Percentiles rank a stretch among this genome's conserved stretches.
phyloP scores from a whole-genome alignment of 2,329 filamentous ascomycete species.

The Cercospora zeae-maydis region DNA sequence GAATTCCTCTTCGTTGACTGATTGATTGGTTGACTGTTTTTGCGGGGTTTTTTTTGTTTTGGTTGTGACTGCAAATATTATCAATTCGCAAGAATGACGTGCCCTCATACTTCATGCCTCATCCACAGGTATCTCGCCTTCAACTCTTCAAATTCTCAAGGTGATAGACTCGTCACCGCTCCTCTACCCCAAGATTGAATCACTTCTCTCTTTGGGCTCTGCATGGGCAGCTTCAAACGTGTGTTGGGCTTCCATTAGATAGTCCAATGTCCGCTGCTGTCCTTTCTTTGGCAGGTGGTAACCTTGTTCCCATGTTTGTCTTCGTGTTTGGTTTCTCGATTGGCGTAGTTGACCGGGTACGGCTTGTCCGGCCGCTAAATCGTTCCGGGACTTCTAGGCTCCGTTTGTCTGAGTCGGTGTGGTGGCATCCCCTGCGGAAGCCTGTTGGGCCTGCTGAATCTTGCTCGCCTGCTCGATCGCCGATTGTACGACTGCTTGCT shows the following conservation, averaged over 20 bases:
- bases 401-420: conserved; percentile 7
- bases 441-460: conserved; percentile 38
- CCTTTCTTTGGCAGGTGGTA: neutral
- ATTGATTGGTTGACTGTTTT: neutral
- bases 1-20: neutral
- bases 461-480: conserved; percentile 70
- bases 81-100: neutral
- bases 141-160: neutral
- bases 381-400: neutral
- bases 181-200: neutral
- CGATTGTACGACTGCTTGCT: conserved; percentile 74
- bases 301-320: neutral
- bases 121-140: neutral
- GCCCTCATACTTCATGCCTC: neutral
- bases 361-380: neutral
- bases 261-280: neutral
- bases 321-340: neutral
- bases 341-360: neutral
- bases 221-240: neutral
- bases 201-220: neutral
- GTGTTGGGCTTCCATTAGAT: neutral
- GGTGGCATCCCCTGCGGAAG: conserved; percentile 7
- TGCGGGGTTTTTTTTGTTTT: neutral
- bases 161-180: neutral
- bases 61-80: neutral